Evolutionary conservation across 108 stramenopile genomes (phyloP).

Genomic region (Poteriospumella lacustris): DNA sequence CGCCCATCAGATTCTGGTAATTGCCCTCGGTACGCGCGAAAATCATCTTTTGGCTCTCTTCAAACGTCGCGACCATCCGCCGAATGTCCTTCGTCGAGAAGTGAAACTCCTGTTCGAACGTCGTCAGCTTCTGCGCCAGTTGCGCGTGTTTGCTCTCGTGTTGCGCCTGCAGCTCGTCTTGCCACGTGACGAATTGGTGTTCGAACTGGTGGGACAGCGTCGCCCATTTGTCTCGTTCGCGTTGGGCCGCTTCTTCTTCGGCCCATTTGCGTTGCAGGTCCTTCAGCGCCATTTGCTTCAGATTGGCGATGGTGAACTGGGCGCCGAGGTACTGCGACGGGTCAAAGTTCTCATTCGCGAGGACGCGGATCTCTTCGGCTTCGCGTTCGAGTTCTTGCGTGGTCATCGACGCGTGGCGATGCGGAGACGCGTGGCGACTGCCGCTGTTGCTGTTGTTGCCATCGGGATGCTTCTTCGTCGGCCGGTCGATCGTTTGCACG

Average conservation of each 20-base stretch:
- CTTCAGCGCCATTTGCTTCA: not conserved
- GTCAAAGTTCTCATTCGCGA: not conserved
- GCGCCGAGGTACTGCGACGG: not conserved
- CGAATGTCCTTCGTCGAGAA: not conserved
- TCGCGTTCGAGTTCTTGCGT: not conserved
- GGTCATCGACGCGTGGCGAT: too few species aligned
- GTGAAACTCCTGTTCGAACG: not conserved
- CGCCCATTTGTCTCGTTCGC: not conserved
- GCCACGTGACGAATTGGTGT: not conserved
- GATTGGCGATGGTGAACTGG: not conserved
- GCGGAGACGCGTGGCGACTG: too few species aligned
- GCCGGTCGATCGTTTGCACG: not conserved
- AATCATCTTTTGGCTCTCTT: not conserved
- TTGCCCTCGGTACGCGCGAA: not conserved
- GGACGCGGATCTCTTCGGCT: not conserved
- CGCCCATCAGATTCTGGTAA: not conserved
- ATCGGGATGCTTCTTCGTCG: not conserved
- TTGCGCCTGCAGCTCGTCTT: not conserved
- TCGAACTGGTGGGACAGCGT: not conserved
- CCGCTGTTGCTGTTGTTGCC: not conserved
- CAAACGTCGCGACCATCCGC: not conserved
- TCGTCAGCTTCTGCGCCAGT: not conserved
- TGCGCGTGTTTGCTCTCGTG: not conserved
- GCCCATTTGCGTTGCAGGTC: not conserved
- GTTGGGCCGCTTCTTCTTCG: not conserved